These are phyloP conservation scores for Xylaria intraflava DNA, from an alignment of 495 filamentous ascomycete species.

Conservation along the genomic window DNA sequence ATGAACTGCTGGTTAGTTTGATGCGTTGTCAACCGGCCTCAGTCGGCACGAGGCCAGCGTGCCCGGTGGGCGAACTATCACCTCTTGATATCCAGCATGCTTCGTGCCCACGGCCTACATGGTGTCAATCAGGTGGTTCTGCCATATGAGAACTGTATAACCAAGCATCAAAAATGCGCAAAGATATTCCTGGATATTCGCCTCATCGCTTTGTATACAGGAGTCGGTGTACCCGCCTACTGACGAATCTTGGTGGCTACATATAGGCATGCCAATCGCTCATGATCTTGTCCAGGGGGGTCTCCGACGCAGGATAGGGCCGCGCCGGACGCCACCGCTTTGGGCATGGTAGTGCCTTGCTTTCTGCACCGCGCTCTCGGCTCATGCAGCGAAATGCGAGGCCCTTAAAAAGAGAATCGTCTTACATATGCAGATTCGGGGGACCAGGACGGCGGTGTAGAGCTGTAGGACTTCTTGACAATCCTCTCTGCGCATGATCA, in stretches of 20 bases:
- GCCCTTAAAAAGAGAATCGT: not conserved
- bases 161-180: not conserved
- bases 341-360: not conserved
- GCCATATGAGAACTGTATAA: conserved; percentile 1
- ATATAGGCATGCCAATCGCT: not conserved
- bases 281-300: not conserved
- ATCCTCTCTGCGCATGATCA: not conserved
- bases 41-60: not conserved
- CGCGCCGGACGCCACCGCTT: conserved; percentile 2
- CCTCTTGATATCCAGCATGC: not conserved
- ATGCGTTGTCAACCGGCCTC: conserved; percentile 8
- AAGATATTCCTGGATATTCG: not conserved
- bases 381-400: conserved; percentile 3
- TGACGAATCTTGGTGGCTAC: not conserved
- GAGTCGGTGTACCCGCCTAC: not conserved
- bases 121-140: not conserved
- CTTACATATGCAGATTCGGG: conserved; percentile 6
- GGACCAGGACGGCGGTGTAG: conserved; percentile 9
- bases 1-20: not conserved
- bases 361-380: not conserved
- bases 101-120: not conserved
- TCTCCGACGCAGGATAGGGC: conserved; percentile 5
- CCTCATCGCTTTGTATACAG: not conserved
- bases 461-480: not conserved
- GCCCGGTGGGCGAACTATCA: no score